A percentile compares a stretch with the other conserved stretches of the same genome.
Evolutionary conservation across 1,139 yeast genomes (phyloP).

Genomic region (Hyphopichia burtonii): DNA sequence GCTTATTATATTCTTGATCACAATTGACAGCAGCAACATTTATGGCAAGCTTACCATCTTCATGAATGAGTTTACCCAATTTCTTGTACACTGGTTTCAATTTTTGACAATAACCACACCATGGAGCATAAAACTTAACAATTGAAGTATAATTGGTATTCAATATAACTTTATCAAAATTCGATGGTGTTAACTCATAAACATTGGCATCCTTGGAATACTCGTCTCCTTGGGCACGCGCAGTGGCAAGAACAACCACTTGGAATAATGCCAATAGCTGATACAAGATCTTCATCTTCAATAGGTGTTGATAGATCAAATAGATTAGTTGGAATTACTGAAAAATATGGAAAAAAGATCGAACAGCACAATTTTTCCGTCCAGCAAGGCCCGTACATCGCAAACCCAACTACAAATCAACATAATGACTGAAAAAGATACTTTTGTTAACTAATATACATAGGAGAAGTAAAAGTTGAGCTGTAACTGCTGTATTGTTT

Average conservation of each 20-base stretch:
- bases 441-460: neutral
- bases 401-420: neutral
- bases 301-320: neutral
- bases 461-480: neutral
- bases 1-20: constrained; percentile 65
- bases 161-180: constrained; percentile 64
- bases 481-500: neutral
- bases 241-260: neutral
- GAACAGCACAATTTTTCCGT: too few species aligned
- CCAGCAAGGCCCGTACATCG: neutral
- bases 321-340: neutral
- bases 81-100: constrained; percentile 57
- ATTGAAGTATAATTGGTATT: constrained; percentile 74
- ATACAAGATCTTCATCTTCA: neutral
- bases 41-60: constrained; percentile 51
- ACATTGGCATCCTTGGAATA: constrained; percentile 50
- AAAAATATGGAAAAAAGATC: too few species aligned
- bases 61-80: constrained; percentile 57
- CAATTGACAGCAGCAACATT: constrained; percentile 88
- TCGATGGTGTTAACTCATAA: constrained; percentile 54
- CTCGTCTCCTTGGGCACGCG: constrained; percentile 13
- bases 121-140: constrained; percentile 94
- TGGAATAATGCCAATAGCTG: neutral
- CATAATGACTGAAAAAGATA: neutral
- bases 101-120: constrained; percentile 85